These are phyloP conservation scores for Talaromyces funiculosus DNA, from an alignment of 2,329 filamentous ascomycete genomes.

Conservation along the genomic window DNA sequence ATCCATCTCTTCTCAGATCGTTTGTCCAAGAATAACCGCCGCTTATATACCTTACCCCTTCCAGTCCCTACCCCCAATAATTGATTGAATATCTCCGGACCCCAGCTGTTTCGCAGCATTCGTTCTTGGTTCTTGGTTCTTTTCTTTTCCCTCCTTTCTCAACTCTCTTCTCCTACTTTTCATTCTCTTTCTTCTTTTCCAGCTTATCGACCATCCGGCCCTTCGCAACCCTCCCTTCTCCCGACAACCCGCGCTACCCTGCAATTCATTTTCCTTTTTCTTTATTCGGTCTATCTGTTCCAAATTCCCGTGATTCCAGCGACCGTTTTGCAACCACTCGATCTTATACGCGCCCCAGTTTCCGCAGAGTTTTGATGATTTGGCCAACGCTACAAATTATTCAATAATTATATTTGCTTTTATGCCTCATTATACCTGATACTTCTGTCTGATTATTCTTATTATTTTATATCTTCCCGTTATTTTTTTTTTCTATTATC, in stretches of 20 bases:
- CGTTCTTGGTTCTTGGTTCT: constrained; percentile 4
- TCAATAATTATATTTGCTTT: neutral
- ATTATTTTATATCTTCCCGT: neutral
- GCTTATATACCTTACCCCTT: constrained; percentile 1
- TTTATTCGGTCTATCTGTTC: neutral
- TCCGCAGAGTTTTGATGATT: neutral
- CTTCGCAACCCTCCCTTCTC: neutral
- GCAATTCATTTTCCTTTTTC: neutral
- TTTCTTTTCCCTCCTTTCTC: neutral
- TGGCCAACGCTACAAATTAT: neutral
- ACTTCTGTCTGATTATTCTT: neutral
- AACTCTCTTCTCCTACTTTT: neutral
- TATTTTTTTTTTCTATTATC: neutral
- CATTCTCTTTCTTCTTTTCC: constrained; percentile 1
- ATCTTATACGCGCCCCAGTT: neutral
- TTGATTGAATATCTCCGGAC: constrained; percentile 8
- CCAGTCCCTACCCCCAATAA: constrained; percentile 9
- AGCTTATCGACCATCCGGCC: constrained; percentile 14
- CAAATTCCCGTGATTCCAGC: neutral
- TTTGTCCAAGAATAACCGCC: neutral
- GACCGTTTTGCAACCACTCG: neutral
- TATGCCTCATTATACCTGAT: neutral
- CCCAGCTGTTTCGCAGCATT: constrained; percentile 14
- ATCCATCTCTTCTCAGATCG: neutral
- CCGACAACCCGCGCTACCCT: neutral